Base-by-base conservation (phyloP, 371 early-diverging fungal species). In the Syncephalastrum sp. region DNA sequence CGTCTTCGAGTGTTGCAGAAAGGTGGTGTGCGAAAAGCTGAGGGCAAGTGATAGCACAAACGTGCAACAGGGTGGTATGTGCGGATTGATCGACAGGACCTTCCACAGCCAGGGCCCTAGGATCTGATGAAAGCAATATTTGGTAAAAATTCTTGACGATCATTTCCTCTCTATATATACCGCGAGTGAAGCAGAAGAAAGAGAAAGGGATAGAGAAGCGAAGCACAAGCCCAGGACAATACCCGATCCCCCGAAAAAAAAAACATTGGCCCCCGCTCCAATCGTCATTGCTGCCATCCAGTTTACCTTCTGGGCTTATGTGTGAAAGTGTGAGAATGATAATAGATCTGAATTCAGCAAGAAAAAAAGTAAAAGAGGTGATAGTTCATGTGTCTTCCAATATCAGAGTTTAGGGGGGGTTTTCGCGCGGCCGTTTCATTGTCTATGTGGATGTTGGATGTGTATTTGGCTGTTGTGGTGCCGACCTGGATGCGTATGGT, bases 81-180 rank as follows among this genome's bases (percentile, higher is more conserved):
- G 25, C 52, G 42, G 52, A 33, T n/a, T 52, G 52, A 52, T 52
- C 52, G 52, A 23, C 52, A 52, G 29, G 19, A 42, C 52, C 42
- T 29, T 54, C 25, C 47, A 33, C 33, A 33, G 55, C 29, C 29
- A 33, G 29, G 47, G 38, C 38, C 38, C 38, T 33, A 33, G 6
- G 10, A 33, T 33, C 38, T 33, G 38, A 33, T 33, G 23, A 46
- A 17, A 17, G 47, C 29, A 33, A 29, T 29, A 46, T 54, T 46
- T 54, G 47, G 55, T 54, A 54, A 54, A 54, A 54, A 46, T 54
- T 54, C 55, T 54, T 54, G 55, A 54, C 55, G 55, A 54, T 54
- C 55, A 54, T 43, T 54, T 46, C 33, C 47, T 27, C 55, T 54
- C 55, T 46, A 46, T 44, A 44, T 54, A 54, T 54, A 54, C 47